Conservation (phyloP, 2,329 filamentous ascomycete genomes). For the Epichloe baconii region DNA sequence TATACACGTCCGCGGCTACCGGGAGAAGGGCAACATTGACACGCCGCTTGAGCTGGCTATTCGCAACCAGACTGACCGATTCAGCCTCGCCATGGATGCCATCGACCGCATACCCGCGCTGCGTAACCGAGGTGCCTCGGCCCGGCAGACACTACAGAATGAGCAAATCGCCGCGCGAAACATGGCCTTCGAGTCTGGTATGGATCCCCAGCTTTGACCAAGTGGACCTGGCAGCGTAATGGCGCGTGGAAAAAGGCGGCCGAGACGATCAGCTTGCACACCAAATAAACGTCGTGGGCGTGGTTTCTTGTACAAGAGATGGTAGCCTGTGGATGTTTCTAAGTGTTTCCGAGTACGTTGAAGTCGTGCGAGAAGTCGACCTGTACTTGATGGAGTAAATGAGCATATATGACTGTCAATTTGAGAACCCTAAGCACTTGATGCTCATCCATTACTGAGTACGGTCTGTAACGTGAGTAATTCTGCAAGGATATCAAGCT, state of each 20-base stretch:
- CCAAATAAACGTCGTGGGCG: not conserved
- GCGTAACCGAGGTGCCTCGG: constrained; percentile 47
- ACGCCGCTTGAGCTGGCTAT: constrained; percentile 69
- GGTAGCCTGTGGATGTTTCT: not conserved
- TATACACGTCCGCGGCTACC: constrained; percentile 65
- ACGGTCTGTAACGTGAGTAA: too few species aligned
- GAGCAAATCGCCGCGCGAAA: constrained; percentile 50
- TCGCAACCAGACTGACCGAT: constrained; percentile 64
- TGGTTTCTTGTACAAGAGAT: not conserved
- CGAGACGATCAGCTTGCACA: not conserved
- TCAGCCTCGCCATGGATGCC: constrained; percentile 63
- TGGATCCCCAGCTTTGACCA: constrained; percentile 54
- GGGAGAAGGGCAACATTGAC: constrained; percentile 75
- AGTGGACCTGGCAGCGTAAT: constrained; percentile 51
- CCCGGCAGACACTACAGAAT: constrained; percentile 51
- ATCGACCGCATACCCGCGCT: constrained; percentile 54
- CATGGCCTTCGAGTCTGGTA: constrained; percentile 54
- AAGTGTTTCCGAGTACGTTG: not conserved
- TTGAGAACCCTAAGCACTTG: too few species aligned
- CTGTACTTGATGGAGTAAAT: not conserved
- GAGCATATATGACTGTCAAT: too few species aligned
- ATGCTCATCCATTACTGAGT: too few species aligned
- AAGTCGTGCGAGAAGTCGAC: not conserved
- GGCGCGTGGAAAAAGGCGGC: constrained; percentile 23
- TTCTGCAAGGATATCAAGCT: too few species aligned